Evolutionary conservation across 1,284 basidiomycete species (phyloP).

Genomic region (Veloporphyrellus conicus): DNA sequence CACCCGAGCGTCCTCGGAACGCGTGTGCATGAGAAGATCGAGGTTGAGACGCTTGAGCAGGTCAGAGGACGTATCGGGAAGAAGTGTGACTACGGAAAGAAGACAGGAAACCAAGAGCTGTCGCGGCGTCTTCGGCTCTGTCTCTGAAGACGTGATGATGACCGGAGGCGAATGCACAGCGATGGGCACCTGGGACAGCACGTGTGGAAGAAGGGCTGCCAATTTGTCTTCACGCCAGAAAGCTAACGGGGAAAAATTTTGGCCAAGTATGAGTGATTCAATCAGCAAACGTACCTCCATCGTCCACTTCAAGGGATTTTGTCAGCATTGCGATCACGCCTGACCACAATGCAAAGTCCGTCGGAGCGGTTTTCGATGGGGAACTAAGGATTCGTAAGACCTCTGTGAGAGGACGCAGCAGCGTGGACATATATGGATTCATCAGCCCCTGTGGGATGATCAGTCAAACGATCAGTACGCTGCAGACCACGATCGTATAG

Average conservation of each 20-base stretch:
- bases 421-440: slow-evolving; percentile 83
- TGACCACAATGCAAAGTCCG: slow-evolving; percentile 55
- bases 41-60: slow-evolving; percentile 80
- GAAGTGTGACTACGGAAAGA: slow-evolving; percentile 13
- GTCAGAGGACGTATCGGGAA: slow-evolving; percentile 25
- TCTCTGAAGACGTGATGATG: neutral
- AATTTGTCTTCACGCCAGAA: slow-evolving; percentile 88
- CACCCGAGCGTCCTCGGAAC: slow-evolving; percentile 68
- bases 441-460: slow-evolving; percentile 61
- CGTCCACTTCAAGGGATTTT: slow-evolving; percentile 75
- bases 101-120: slow-evolving; percentile 19
- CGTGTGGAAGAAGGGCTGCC: slow-evolving; percentile 36
- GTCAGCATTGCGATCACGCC: slow-evolving; percentile 61
- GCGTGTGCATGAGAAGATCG: slow-evolving; percentile 81
- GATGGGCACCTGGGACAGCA: slow-evolving; percentile 25
- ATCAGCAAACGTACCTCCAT: slow-evolving; percentile 57
- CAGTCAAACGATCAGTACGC: slow-evolving; percentile 4
- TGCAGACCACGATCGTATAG: neutral
- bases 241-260: slow-evolving; percentile 38
- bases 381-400: slow-evolving; percentile 51
- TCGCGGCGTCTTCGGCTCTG: slow-evolving; percentile 4
- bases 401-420: slow-evolving; percentile 68
- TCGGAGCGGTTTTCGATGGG: slow-evolving; percentile 5
- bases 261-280: neutral
- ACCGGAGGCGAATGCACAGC: slow-evolving; percentile 6